Evolutionary conservation across 495 filamentous ascomycete species (phyloP).

Genomic region (Aspergillus nidulans): DNA sequence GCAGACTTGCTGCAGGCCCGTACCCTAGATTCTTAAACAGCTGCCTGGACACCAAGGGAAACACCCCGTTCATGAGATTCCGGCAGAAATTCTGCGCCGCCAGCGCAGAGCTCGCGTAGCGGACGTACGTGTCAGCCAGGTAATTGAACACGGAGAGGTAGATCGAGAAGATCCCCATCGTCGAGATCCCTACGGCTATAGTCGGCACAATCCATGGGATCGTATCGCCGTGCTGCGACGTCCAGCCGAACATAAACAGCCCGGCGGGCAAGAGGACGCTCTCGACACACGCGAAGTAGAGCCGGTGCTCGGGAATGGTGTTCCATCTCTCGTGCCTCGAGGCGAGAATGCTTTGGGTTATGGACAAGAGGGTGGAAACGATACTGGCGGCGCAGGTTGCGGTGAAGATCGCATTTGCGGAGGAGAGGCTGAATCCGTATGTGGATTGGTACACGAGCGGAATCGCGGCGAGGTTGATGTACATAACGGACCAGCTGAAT

Average conservation of each 20-base stretch:
- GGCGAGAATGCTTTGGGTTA: slow-evolving; percentile 60
- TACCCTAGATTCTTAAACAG: slow-evolving; percentile 64
- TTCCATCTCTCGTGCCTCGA: slow-evolving; percentile 35
- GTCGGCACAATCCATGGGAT: slow-evolving; percentile 77
- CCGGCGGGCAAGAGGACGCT: slow-evolving; percentile 65
- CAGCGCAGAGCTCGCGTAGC: slow-evolving; percentile 77
- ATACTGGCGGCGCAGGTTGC: slow-evolving; percentile 60
- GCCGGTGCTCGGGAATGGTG: slow-evolving; percentile 65
- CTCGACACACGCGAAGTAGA: slow-evolving; percentile 79
- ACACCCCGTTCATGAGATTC: slow-evolving; percentile 71
- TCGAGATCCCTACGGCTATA: slow-evolving; percentile 67
- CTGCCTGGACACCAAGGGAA: slow-evolving; percentile 62
- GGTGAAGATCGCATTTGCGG: slow-evolving; percentile 67
- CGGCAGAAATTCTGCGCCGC: slow-evolving; percentile 66
- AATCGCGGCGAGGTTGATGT: slow-evolving; percentile 73
- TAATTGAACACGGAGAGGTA: slow-evolving; percentile 94
- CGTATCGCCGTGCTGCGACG: slow-evolving; percentile 47
- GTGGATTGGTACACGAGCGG: slow-evolving; percentile 70
- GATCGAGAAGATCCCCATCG: slow-evolving; percentile 81
- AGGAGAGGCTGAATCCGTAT: slow-evolving; percentile 63
- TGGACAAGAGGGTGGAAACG: slow-evolving; percentile 55
- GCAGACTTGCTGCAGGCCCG: slow-evolving; percentile 58
- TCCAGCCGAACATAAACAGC: slow-evolving; percentile 80
- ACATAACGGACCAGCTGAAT: slow-evolving; percentile 87
- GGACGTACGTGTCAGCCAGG: slow-evolving; percentile 82